phyloP scores from a whole-genome alignment of 73 alveolate species.

The Paramecium sonneborni region DNA sequence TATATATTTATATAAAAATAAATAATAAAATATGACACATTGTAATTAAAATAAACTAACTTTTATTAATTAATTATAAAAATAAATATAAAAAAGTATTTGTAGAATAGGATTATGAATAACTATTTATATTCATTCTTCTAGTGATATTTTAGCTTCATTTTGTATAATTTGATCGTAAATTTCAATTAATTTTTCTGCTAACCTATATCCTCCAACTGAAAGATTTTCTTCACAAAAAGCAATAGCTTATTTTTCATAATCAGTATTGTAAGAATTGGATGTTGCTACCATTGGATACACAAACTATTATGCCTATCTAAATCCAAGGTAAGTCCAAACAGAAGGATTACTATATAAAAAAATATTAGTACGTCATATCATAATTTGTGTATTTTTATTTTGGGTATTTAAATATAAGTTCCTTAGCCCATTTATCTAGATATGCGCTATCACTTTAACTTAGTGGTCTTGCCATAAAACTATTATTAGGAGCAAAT shows the following conservation, averaged over 20 bases:
- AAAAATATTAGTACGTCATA: neutral
- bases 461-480: slow-evolving; percentile 51
- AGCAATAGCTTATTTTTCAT: neutral
- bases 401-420: neutral
- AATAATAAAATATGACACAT: no score
- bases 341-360: slow-evolving; percentile 44
- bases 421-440: slow-evolving; percentile 40
- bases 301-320: slow-evolving; percentile 6
- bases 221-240: slow-evolving; percentile 52
- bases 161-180: slow-evolving; percentile 18
- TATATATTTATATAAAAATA: no score
- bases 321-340: slow-evolving; percentile 59
- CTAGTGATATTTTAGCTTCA: neutral
- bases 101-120: neutral
- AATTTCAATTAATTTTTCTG: slow-evolving; percentile 15
- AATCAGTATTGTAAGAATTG: slow-evolving; percentile 28
- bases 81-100: neutral
- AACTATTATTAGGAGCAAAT: slow-evolving; percentile 22
- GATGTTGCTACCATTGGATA: slow-evolving; percentile 41
- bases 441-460: neutral
- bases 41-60: no score
- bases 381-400: neutral
- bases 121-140: neutral
- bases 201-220: slow-evolving; percentile 65
- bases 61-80: no score